Conservation (phyloP, 2,329 filamentous ascomycete species). For the Talaromyces piceae region DNA sequence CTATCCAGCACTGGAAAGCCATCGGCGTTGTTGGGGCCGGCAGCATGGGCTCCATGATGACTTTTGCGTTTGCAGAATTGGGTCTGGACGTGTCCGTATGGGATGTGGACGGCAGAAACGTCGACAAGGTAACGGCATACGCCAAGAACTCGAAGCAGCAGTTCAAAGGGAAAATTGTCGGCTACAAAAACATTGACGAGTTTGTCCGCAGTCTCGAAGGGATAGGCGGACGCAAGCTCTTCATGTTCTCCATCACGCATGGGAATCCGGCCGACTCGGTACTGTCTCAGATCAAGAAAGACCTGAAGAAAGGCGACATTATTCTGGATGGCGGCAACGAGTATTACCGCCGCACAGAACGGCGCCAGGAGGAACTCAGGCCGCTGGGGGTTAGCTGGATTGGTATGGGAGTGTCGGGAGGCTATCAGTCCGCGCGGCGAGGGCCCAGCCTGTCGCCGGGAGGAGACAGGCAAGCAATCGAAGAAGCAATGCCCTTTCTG, state of each 20-base stretch:
- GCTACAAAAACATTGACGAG: constrained; percentile 28
- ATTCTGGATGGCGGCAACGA: constrained; percentile 65
- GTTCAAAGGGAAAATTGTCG: constrained; percentile 25
- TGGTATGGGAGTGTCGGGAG: constrained; percentile 61
- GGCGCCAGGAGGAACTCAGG: constrained; percentile 51
- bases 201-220: constrained; percentile 29
- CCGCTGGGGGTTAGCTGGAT: constrained; percentile 56
- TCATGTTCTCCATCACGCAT: constrained; percentile 36
- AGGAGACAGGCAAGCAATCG: constrained; percentile 50
- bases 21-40: constrained; percentile 36
- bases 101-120: constrained; percentile 28
- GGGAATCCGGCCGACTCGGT: constrained; percentile 32
- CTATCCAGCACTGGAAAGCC: constrained; percentile 24
- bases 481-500: constrained; percentile 55
- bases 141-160: constrained; percentile 14
- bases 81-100: constrained; percentile 34
- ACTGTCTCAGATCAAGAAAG: constrained; percentile 36
- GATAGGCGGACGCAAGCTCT: constrained; percentile 25
- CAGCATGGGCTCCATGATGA: constrained; percentile 39
- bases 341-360: constrained; percentile 57
- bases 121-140: constrained; percentile 24
- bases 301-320: constrained; percentile 55
- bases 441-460: constrained; percentile 63
- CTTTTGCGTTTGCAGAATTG: constrained; percentile 33
- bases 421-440: constrained; percentile 59